phyloP scores from a whole-genome alignment of 805 yeast species.

The Metschnikowia colocasiae region DNA sequence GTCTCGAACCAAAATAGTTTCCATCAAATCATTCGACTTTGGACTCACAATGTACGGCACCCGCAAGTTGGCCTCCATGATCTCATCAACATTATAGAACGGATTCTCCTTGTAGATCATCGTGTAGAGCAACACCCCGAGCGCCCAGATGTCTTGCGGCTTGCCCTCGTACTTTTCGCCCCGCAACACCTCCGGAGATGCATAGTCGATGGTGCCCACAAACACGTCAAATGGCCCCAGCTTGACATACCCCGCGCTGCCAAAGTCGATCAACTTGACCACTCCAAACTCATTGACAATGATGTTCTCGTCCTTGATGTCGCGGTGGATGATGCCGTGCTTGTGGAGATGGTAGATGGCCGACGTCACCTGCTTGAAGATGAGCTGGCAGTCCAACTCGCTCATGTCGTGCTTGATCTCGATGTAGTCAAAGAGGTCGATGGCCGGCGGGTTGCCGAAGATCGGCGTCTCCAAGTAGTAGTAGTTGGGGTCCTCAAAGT shows the following conservation, averaged over 20 bases:
- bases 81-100: conserved; percentile 91
- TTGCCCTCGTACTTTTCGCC: conserved; percentile 89
- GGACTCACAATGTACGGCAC: conserved; percentile 66
- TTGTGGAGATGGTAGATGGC: conserved; percentile 80
- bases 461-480: conserved; percentile 90
- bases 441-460: conserved; percentile 85
- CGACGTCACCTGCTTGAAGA: conserved; percentile 73
- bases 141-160: conserved; percentile 97
- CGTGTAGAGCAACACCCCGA: conserved; percentile 87
- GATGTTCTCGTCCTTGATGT: conserved; percentile 91
- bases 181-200: conserved; percentile 91
- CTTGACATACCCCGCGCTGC: conserved; percentile 85
- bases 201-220: conserved; percentile 96
- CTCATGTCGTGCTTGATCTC: conserved; percentile 80
- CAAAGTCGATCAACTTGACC: conserved; percentile 88
- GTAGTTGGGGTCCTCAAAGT: conserved; percentile 85
- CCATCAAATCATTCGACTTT: conserved; percentile 57
- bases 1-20: conserved; percentile 64
- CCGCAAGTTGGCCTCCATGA: conserved; percentile 82
- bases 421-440: conserved; percentile 88
- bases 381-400: conserved; percentile 72
- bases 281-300: conserved; percentile 80
- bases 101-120: conserved; percentile 93
- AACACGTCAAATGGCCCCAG: conserved; percentile 97
- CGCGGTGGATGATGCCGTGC: conserved; percentile 88